These are phyloP conservation scores for Sugiyamaella pinicola DNA, from an alignment of 1,139 yeast species.

Conservation along the genomic window DNA sequence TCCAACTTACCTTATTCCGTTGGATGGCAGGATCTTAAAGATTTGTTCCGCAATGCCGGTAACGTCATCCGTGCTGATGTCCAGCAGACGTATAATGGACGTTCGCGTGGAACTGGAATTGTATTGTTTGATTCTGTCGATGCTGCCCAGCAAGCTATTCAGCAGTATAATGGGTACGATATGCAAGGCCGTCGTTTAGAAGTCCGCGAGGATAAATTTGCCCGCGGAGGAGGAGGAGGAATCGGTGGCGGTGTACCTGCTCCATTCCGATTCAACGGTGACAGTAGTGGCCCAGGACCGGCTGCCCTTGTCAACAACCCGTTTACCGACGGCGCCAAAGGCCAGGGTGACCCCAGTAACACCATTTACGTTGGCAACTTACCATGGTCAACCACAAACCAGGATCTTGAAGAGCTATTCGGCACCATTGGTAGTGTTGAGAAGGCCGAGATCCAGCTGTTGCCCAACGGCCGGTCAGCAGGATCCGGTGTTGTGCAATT, in stretches of 20 bases:
- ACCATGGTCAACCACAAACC: slow-evolving; percentile 85
- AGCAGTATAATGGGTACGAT: slow-evolving; percentile 89
- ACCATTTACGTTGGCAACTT: slow-evolving; percentile 74
- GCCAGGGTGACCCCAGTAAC: slow-evolving; percentile 64
- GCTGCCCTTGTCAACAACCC: no score
- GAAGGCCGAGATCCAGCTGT: slow-evolving; percentile 75
- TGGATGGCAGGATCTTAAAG: slow-evolving; percentile 85
- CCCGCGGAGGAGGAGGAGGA: slow-evolving; percentile 55
- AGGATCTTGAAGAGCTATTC: slow-evolving; percentile 82
- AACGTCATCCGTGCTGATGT: slow-evolving; percentile 81
- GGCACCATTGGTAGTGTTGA: slow-evolving; percentile 79
- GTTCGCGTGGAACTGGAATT: slow-evolving; percentile 85
- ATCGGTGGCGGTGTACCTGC: slow-evolving; percentile 59
- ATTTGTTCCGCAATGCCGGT: slow-evolving; percentile 77
- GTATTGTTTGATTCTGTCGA: slow-evolving; percentile 85
- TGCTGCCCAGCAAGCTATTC: slow-evolving; percentile 89
- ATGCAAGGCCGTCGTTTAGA: slow-evolving; percentile 87
- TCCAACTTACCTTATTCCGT: slow-evolving; percentile 80
- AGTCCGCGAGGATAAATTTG: slow-evolving; percentile 52
- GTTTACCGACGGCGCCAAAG: slow-evolving; percentile 65
- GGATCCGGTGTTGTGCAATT: slow-evolving; percentile 87
- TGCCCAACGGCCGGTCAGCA: slow-evolving; percentile 66
- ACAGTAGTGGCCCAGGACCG: background rate
- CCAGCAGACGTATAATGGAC: slow-evolving; percentile 65
- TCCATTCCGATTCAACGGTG: slow-evolving; percentile 1